Evolutionary conservation across 2,329 filamentous ascomycete genomes (phyloP).

Genomic region (Grosmannia huntii): DNA sequence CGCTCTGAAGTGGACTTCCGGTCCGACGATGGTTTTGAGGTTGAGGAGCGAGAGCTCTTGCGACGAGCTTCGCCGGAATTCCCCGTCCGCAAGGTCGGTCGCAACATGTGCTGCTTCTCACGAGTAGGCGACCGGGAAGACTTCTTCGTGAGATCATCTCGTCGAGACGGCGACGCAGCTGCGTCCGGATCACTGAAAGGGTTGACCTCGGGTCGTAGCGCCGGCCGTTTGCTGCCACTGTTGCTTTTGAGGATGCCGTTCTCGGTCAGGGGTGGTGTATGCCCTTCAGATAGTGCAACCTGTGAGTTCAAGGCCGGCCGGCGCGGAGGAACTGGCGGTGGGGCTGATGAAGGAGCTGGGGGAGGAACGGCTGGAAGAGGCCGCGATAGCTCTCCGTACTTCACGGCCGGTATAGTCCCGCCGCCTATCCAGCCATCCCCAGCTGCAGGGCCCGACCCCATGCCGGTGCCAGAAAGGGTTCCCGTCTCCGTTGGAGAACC

Average conservation of each 20-base stretch:
- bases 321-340: constrained; percentile 28
- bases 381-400: constrained; percentile 69
- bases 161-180: background rate
- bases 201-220: background rate
- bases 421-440: constrained; percentile 57
- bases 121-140: constrained; percentile 37
- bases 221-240: background rate
- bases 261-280: constrained; percentile 23
- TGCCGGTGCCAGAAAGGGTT: background rate
- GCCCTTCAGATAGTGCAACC: constrained; percentile 38
- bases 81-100: constrained; percentile 44
- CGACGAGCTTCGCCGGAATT: constrained; percentile 29
- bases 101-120: constrained; percentile 45
- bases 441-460: background rate
- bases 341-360: constrained; percentile 9
- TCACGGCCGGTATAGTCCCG: constrained; percentile 69
- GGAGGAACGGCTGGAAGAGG: constrained; percentile 29
- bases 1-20: constrained; percentile 28
- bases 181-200: background rate
- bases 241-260: background rate
- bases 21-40: constrained; percentile 21
- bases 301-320: constrained; percentile 34
- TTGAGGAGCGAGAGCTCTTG: constrained; percentile 26
- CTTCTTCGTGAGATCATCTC: constrained; percentile 3
- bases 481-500: no score